Evolutionary conservation across 2,329 filamentous ascomycete genomes (phyloP), one percentile per base, ranked within the genome.

Genomic region (Fusarium aywerte): DNA sequence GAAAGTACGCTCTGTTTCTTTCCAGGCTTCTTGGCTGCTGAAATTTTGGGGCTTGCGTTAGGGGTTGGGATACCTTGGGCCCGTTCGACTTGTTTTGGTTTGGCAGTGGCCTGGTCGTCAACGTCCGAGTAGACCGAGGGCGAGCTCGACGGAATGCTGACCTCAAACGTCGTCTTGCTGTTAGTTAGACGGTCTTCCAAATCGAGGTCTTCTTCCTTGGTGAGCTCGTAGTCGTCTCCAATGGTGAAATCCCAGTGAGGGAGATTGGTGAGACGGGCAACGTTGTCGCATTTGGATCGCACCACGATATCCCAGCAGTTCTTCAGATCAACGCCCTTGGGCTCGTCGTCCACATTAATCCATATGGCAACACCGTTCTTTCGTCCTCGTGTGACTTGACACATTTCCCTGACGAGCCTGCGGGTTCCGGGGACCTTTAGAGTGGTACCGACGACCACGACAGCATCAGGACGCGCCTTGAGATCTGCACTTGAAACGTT

Each of bases 391-490:
- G 96, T 92, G 31, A 93, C 90, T 48, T 90, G 89, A 77, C 93
- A 97, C 85, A 98, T 88, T 78, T 97, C 94, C 76, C 92, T 92
- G 59, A 95, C 93, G 58, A 99, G 90, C 53, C 94, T 87, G 63
- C 92, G 89, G 40, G 97, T 93, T 10, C 96, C 96, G 1, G 95
- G 95, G 48, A 99, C 94, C 76, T 98, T 98, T 71, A 99, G 82
- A 59, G 92, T 97, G 3, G 96, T 99, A 51, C 96, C 96, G 10
- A 97, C 96, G 27, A 99, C 96, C 69, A 99, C 89, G 25, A 99
- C 87, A 18, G 94, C 94, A 77, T 98, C 96, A 1, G 96, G 95
- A 35, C 93, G 87, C 39, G 90, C 87, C 62, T 93, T 91, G 59
- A 98, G 82, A 76, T 99, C 96, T 6, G 94, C 90, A 68, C 89